Evolutionary conservation across 2,329 filamentous ascomycete species (phyloP).

Genomic region (Chaetomium sp.): DNA sequence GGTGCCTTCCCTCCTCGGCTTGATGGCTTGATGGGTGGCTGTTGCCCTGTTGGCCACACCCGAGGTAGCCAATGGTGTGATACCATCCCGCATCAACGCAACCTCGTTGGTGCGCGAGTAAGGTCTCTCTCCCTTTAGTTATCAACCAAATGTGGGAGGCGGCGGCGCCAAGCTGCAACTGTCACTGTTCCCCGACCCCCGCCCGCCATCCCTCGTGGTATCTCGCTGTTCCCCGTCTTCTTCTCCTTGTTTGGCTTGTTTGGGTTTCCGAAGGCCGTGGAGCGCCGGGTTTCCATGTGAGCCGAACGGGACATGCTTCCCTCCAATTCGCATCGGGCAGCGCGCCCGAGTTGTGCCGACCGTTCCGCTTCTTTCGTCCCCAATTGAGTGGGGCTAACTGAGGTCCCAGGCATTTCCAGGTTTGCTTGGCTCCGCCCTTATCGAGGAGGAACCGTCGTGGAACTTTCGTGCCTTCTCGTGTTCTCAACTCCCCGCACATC

Average conservation of each 20-base stretch:
- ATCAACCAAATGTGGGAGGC: not conserved
- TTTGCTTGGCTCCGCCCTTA: no score
- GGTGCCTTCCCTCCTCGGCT: conserved; percentile 10
- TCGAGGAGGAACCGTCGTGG: no score
- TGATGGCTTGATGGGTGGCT: not conserved
- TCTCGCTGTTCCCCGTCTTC: not conserved
- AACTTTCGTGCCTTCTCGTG: no score
- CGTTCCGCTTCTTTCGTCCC: not conserved
- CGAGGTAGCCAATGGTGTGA: no score
- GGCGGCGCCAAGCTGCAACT: not conserved
- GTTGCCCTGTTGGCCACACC: no score
- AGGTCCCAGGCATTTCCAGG: no score
- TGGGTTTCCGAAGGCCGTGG: no score
- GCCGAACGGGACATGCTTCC: no score
- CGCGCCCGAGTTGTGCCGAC: not conserved
- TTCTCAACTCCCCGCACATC: no score
- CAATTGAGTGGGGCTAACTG: not conserved
- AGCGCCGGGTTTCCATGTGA: no score
- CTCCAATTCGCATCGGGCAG: no score
- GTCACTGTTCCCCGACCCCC: not conserved
- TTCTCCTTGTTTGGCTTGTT: not conserved
- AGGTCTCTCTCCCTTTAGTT: not conserved
- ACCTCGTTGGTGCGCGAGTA: not conserved
- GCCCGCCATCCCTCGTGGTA: not conserved
- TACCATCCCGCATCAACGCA: no score